Percentiles rank a stretch among this genome's conserved stretches.
Evolutionary conservation across 179 eudicot species (phyloP).

Genomic region (Sideroxylon spinosum): DNA sequence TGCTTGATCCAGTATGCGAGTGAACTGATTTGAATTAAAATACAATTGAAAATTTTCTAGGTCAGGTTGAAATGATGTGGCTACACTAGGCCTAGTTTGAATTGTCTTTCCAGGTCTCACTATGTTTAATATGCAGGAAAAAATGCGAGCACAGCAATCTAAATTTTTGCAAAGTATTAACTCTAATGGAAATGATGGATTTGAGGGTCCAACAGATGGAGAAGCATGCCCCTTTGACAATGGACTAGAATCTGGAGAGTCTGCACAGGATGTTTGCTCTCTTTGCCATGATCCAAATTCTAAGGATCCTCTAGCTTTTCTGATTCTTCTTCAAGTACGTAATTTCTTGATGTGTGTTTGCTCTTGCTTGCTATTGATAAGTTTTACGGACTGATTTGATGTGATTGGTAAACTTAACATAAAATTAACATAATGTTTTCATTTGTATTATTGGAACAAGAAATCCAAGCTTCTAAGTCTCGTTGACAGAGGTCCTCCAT

Average conservation of each 20-base stretch:
- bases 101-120: conserved; percentile 8
- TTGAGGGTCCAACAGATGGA: conserved; percentile 40
- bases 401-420: not conserved
- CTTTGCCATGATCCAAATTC: conserved; percentile 89
- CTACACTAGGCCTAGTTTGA: conserved; percentile 8
- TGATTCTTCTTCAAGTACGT: conserved; percentile 86
- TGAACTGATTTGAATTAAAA: conserved; percentile 5
- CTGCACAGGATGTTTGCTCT: conserved; percentile 62
- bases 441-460: conserved; percentile 35
- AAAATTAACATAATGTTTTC: conserved; percentile 18
- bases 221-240: conserved; percentile 41
- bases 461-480: conserved; percentile 86
- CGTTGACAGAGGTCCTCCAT: conserved; percentile 66
- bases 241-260: conserved; percentile 35
- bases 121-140: conserved; percentile 55
- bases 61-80: not conserved
- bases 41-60: not conserved
- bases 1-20: not conserved
- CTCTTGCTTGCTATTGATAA: not conserved
- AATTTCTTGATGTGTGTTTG: conserved; percentile 1
- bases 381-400: conserved; percentile 1
- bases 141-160: conserved; percentile 91
- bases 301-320: conserved; percentile 59
- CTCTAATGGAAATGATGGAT: conserved; percentile 37
- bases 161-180: conserved; percentile 68